Evolutionary conservation across 2,329 filamentous ascomycete genomes (phyloP), one percentile per base, ranked within the genome.

Genomic region (Fusarium pilosicola): DNA sequence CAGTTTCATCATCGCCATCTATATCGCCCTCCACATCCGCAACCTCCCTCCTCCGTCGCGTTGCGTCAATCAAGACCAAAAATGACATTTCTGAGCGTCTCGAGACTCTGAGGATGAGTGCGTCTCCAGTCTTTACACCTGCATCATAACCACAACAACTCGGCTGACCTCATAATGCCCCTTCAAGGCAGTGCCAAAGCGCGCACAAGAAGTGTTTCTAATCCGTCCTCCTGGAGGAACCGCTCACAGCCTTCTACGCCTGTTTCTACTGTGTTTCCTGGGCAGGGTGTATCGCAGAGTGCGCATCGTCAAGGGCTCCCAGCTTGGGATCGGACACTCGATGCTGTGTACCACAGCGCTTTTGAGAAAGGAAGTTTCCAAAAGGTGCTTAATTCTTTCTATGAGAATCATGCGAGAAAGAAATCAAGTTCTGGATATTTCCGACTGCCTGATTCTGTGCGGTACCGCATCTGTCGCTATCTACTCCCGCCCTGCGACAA

Each of bases 291-390:
- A 11, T 38, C 65, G 22, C 42, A 44, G 30, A 54, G 39, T 36
- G 24, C 63, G n/a, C 71, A 68, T 28, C 68, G 70, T 20, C 52
- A 49, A 8, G 55, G 57, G 14, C 74, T 78, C 12, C 81, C 81
- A 4, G 71, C 82, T 1, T 84, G 82, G 82, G 80, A 84, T 52
- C 79, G 82, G 5, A 75, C 75, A 15, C 69, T 83, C n/a, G 82
- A 84, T 32, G 67, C 81, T 11, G 78, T 83, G n/a, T 82, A 79
- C 45, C 80, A 83, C 54, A 65, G 71, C 5, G 26, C 76, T 13
- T 54, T 65, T 4, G 61, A 71, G 11, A 51, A 49, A 5, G 32
- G 44, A 0, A 42, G 39, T 2, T 80, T 81, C 28, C 64, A 51
- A 7, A 41, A 64, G 5, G 73, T 72, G 4, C 71, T 81, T 5